These are phyloP conservation scores for Colletotrichum caudatum DNA, from an alignment of 2,329 filamentous ascomycete species.

Conservation along the genomic window DNA sequence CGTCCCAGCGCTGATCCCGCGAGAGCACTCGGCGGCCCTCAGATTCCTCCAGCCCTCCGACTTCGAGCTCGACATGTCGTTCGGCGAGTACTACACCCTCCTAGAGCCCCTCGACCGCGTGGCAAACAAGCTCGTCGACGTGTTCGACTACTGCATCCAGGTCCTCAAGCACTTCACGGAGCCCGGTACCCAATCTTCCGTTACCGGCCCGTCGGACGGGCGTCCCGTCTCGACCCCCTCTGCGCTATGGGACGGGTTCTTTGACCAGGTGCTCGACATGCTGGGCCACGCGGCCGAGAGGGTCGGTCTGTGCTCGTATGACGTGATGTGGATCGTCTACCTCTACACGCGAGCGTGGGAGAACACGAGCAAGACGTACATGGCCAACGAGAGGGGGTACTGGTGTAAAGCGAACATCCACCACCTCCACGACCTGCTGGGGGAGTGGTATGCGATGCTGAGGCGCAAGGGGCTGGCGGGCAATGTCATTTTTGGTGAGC, in stretches of 20 bases:
- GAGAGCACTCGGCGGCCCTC: conserved; percentile 16
- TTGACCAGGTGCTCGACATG: conserved; percentile 14
- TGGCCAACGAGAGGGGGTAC: not conserved
- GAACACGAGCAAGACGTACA: not conserved
- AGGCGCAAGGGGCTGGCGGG: not conserved
- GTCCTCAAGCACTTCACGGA: not conserved
- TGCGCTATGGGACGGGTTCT: conserved; percentile 7
- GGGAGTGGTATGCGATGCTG: conserved; percentile 21
- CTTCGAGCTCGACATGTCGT: conserved; percentile 21
- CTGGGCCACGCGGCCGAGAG: conserved; percentile 3
- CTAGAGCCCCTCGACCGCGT: conserved; percentile 31
- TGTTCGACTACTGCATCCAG: conserved; percentile 21
- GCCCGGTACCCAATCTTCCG: not conserved
- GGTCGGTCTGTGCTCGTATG: conserved; percentile 3
- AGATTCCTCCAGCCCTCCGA: conserved; percentile 21
- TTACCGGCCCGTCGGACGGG: no score
- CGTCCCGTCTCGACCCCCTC: not conserved
- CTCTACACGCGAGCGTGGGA: conserved; percentile 25
- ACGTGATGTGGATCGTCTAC: conserved; percentile 33
- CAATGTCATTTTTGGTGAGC: conserved; percentile 1
- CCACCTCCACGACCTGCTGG: conserved; percentile 29
- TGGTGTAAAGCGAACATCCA: conserved; percentile 16
- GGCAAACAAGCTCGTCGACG: conserved; percentile 19
- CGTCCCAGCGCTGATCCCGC: conserved; percentile 17
- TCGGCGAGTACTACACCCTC: conserved; percentile 25